Conservation (phyloP, 1,139 yeast species). For the Sugiyamaella neomexicana region DNA sequence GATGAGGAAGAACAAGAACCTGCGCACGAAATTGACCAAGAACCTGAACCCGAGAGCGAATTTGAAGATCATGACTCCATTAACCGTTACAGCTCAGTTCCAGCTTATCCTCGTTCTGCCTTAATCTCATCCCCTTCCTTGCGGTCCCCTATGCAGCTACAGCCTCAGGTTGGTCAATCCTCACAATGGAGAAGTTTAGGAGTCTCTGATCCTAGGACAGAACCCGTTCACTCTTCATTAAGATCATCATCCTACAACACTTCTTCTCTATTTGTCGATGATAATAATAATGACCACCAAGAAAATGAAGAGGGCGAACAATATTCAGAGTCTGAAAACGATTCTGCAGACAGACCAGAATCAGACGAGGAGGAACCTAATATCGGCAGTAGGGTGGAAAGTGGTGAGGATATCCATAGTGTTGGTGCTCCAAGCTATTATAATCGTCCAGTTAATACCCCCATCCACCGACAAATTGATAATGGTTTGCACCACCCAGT, state of each 20-base stretch:
- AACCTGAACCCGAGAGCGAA: conserved; percentile 1
- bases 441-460: not conserved
- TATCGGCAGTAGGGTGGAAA: not conserved
- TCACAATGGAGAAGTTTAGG: conserved; percentile 11
- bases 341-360: conserved; percentile 23
- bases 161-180: conserved; percentile 11
- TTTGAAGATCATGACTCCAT: not conserved
- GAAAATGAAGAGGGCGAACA: conserved; percentile 32
- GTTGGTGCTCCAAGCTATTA: not conserved
- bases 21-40: too few relatives aligned
- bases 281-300: not conserved
- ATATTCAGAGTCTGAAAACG: conserved; percentile 38
- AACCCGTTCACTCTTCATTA: conserved; percentile 5
- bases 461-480: not conserved
- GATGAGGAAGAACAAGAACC: conserved; percentile 17
- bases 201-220: not conserved
- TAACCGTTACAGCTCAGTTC: not conserved
- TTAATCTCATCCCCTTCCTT: not conserved
- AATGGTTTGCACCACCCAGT: not conserved
- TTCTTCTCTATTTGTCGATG: conserved; percentile 12
- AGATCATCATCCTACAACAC: conserved; percentile 5
- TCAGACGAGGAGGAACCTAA: not conserved
- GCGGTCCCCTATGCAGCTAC: conserved; percentile 12
- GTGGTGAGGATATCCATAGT: not conserved
- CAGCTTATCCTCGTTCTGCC: not conserved